Conservation (phyloP, 345 rosid species). For the Eucalyptus victrix region DNA sequence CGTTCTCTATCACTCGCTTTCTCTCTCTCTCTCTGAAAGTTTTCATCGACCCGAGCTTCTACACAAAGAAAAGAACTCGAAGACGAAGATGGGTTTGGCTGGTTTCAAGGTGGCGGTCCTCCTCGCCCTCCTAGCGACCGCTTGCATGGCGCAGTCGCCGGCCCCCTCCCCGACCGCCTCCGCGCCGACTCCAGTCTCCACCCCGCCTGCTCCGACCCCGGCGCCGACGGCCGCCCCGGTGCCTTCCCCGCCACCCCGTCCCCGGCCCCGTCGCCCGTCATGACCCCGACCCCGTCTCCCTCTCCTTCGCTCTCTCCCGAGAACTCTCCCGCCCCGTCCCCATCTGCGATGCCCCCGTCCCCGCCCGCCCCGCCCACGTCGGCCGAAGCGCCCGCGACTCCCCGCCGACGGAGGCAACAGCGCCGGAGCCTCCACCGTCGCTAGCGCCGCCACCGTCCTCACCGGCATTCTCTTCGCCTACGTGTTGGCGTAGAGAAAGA, state of each 20-base stretch:
- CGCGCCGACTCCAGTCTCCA: conserved; percentile 8
- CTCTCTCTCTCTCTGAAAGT: neutral
- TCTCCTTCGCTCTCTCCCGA: neutral
- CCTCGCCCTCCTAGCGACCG: conserved; percentile 54
- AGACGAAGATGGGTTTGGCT: conserved; percentile 30
- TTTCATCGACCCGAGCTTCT: neutral
- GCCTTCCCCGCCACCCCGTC: conserved; percentile 5
- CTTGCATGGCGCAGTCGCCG: conserved; percentile 69
- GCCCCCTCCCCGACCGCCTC: conserved; percentile 18
- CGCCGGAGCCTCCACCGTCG: neutral
- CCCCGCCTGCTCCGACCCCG: conserved; percentile 11
- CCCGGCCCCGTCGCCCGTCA: conserved; percentile 4
- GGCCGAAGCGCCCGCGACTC: neutral
- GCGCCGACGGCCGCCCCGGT: conserved; percentile 13
- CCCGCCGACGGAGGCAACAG: neutral
- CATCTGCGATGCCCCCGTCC: neutral
- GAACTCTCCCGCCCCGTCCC: neutral
- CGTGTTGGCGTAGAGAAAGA: neutral
- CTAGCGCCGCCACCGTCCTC: neutral
- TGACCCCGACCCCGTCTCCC: conserved; percentile 26
- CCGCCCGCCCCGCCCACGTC: neutral
- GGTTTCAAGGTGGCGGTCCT: conserved; percentile 34
- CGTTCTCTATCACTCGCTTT: neutral
- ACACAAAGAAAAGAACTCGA: neutral
- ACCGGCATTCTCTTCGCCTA: neutral